Evolutionary conservation across 768 basidiomycete species (phyloP).

Genomic region (Austroboletus eburneus): DNA sequence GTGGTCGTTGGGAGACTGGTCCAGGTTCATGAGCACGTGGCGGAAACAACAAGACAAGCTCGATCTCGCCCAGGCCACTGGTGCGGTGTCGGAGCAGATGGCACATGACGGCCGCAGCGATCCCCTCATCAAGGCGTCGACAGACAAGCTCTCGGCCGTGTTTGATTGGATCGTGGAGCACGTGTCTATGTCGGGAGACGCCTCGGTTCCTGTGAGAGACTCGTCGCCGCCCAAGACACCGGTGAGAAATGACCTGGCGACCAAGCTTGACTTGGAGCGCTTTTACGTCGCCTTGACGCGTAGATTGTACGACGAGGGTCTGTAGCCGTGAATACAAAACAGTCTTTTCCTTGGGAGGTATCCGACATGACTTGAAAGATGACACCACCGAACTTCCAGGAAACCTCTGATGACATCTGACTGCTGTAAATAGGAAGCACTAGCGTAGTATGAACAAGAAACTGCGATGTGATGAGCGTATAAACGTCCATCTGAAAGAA

Average conservation of each 20-base stretch:
- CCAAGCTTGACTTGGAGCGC: conserved; percentile 76
- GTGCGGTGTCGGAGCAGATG: conserved; percentile 12
- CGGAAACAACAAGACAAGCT: conserved; percentile 46
- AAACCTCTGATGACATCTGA: too few species aligned
- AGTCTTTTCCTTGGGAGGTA: too few species aligned
- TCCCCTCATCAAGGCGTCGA: conserved; percentile 59
- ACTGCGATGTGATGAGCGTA: too few species aligned
- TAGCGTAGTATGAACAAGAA: too few species aligned
- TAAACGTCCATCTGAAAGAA: too few species aligned
- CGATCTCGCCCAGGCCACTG: conserved; percentile 24
- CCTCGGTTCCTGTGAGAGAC: conserved; percentile 23
- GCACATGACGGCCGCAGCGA: conserved; percentile 39
- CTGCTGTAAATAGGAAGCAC: too few species aligned
- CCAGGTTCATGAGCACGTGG: conserved; percentile 57
- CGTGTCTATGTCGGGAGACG: conserved; percentile 40
- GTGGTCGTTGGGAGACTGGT: conserved; percentile 53
- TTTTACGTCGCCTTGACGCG: conserved; percentile 87
- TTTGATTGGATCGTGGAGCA: conserved; percentile 80
- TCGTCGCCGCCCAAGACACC: conserved; percentile 15
- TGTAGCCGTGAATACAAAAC: conserved; percentile 38
- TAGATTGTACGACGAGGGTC: conserved; percentile 90
- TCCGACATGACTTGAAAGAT: too few species aligned
- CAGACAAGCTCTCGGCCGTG: conserved; percentile 68
- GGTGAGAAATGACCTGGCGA: conserved; percentile 48
- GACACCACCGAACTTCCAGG: too few species aligned